phyloP scores from a whole-genome alignment of 1,139 yeast genomes.

The Nakaseomyces nivariensis region DNA sequence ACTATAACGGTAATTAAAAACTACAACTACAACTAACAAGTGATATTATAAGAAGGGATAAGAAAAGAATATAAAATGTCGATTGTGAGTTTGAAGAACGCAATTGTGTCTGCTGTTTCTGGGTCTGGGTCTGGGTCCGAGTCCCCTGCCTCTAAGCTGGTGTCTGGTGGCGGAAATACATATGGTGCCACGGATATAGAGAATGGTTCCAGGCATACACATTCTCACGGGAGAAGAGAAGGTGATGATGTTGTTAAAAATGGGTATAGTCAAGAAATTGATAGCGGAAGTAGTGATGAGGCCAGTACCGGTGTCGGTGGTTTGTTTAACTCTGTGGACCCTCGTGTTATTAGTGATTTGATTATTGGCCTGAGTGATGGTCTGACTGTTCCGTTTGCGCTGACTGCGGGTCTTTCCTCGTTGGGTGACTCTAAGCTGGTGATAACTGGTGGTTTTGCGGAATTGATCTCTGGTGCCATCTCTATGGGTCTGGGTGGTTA shows the following conservation, averaged over 20 bases:
- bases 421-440: slow-evolving; percentile 67
- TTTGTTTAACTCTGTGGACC: slow-evolving; percentile 35
- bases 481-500: slow-evolving; percentile 83
- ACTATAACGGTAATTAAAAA: too few species aligned
- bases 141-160: slow-evolving; percentile 5
- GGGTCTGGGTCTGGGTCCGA: neutral
- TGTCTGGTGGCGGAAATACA: slow-evolving; percentile 3
- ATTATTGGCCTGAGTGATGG: slow-evolving; percentile 77
- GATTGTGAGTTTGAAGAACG: slow-evolving; percentile 30
- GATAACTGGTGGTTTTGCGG: slow-evolving; percentile 81
- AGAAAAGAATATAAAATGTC: slow-evolving; percentile 19
- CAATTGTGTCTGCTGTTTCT: slow-evolving; percentile 17
- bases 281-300: neutral
- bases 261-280: neutral
- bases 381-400: slow-evolving; percentile 73
- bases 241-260: neutral
- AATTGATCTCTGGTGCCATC: slow-evolving; percentile 71
- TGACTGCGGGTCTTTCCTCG: slow-evolving; percentile 73
- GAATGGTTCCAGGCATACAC: neutral
- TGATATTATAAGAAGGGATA: neutral
- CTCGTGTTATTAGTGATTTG: slow-evolving; percentile 71
- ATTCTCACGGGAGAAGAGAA: neutral
- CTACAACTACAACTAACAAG: too few species aligned
- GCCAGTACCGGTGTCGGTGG: slow-evolving; percentile 6
- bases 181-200: neutral